phyloP scores from a whole-genome alignment of 352 stramenopile species.

The Elongisporangium undulatum region DNA sequence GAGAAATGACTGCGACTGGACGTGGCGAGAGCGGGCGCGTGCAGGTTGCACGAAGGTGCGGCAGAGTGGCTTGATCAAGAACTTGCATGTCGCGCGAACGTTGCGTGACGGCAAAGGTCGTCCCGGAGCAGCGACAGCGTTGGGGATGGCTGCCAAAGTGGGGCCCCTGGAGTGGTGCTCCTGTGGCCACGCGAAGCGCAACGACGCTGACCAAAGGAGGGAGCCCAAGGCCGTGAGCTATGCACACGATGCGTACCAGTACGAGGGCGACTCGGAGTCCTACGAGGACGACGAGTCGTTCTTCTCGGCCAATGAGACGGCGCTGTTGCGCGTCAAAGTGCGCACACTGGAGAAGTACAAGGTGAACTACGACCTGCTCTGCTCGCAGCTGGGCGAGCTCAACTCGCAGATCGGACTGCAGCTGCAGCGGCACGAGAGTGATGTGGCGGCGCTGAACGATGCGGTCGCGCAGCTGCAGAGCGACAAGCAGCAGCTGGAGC shows the following conservation, averaged over 20 bases:
- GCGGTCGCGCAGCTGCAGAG: conserved; percentile 30
- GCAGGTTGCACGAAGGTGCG: not conserved
- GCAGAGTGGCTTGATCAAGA: not conserved
- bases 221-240: conserved; percentile 4
- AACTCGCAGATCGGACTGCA: conserved; percentile 68
- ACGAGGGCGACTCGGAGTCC: not conserved
- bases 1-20: not conserved
- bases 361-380: conserved; percentile 71
- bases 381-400: conserved; percentile 56
- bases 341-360: conserved; percentile 67
- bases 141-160: too few relatives aligned
- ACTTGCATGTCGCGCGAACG: not conserved
- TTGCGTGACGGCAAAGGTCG: not conserved
- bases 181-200: conserved; percentile 1
- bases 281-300: not conserved
- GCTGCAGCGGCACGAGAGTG: conserved; percentile 62
- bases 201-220: conserved; percentile 1
- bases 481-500: conserved; percentile 32
- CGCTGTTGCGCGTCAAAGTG: conserved; percentile 40
- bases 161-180: too few relatives aligned
- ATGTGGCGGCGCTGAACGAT: conserved; percentile 41
- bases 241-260: not conserved
- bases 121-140: too few relatives aligned
- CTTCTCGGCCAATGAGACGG: not conserved
- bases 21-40: not conserved